Evolutionary conservation across 1,284 basidiomycete genomes (phyloP).

Genomic region (Flammula alnicola): DNA sequence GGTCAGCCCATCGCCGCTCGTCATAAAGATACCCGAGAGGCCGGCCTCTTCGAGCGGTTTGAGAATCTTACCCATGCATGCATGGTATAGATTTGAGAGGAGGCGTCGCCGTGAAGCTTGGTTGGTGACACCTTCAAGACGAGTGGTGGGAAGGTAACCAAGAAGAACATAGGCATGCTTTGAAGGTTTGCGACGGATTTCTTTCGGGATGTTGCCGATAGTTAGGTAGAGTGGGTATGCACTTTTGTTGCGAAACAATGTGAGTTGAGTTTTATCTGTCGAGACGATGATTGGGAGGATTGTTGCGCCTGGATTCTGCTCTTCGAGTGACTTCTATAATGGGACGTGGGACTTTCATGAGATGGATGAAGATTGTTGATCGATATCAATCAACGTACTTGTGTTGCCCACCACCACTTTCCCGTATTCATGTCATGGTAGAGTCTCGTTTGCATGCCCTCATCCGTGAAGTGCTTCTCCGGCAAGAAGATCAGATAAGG

Average conservation of each 20-base stretch:
- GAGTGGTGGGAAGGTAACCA: slow-evolving; percentile 41
- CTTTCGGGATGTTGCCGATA: slow-evolving; percentile 49
- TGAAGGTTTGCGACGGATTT: slow-evolving; percentile 40
- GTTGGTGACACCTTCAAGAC: slow-evolving; percentile 35
- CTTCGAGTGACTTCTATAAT: slow-evolving; percentile 32
- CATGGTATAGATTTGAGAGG: slow-evolving; percentile 41
- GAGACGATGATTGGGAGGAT: slow-evolving; percentile 46
- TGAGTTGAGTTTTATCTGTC: slow-evolving; percentile 43
- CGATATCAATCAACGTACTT: slow-evolving; percentile 29
- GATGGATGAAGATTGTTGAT: slow-evolving; percentile 1
- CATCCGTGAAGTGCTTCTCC: slow-evolving; percentile 35
- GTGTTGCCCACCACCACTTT: slow-evolving; percentile 42
- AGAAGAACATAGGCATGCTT: slow-evolving; percentile 39
- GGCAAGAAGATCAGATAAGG: slow-evolving; percentile 29
- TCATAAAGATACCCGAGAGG: slow-evolving; percentile 29
- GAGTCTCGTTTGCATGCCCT: slow-evolving; percentile 18
- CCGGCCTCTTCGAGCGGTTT: slow-evolving; percentile 34
- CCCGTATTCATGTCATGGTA: slow-evolving; percentile 41
- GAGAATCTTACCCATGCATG: slow-evolving; percentile 34
- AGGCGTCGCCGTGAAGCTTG: slow-evolving; percentile 28
- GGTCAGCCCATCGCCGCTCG: slow-evolving; percentile 30
- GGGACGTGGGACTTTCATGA: neutral
- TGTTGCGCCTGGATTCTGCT: slow-evolving; percentile 37
- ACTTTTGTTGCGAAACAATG: slow-evolving; percentile 40
- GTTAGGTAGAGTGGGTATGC: slow-evolving; percentile 49